Evolutionary conservation across 148 eudicot species (phyloP), one percentile per base, ranked within the genome.

Genomic region (Rhododendron molle): DNA sequence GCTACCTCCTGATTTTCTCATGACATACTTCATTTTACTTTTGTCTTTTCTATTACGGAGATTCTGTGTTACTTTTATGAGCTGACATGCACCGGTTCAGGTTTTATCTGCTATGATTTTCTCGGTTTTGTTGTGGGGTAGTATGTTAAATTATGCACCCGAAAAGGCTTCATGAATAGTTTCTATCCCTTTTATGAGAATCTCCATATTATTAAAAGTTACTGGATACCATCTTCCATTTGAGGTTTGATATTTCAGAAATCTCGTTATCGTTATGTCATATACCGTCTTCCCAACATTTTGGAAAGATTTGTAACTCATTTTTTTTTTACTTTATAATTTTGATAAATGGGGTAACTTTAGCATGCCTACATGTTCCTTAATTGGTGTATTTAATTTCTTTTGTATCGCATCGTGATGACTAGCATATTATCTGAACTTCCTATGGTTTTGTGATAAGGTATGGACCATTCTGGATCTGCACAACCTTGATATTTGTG

Each of bases 391-490:
- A 76, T 82, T 60, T 13, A 47, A 60, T 65, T 54, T 40, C 50
- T 44, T 69, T 47, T 7, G 26, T 6, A 9, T 7, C 4, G 40
- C 80, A 52, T 46, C 46, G 0, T 83, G 20, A 40, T 83, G 65
- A 26, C 58, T n/a, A 56, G 21, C 21, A 16, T 56, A 56, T 84
- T 69, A 46, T 20, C 52, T 84, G 20, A 38, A 80, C 26, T 71
- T 87, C 40, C 26, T 82, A 21, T 67, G 28, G 80, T 40, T 81
- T 82, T 60, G 76, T 83, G 85, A 47, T 83, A 90, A 97, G 99
- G 90, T 97, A 97, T 86, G 98, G 98, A 83, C 99, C 99, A 50
- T 97, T 97, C 88, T 97, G 99, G 98, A 97, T 95, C 80, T 95
- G 98, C 93, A 92, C 96, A 82, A 95, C 99, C 47, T 88, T 97